phyloP scores from a whole-genome alignment of 257 asterid genomes.

The Anisodus tanguticus region DNA sequence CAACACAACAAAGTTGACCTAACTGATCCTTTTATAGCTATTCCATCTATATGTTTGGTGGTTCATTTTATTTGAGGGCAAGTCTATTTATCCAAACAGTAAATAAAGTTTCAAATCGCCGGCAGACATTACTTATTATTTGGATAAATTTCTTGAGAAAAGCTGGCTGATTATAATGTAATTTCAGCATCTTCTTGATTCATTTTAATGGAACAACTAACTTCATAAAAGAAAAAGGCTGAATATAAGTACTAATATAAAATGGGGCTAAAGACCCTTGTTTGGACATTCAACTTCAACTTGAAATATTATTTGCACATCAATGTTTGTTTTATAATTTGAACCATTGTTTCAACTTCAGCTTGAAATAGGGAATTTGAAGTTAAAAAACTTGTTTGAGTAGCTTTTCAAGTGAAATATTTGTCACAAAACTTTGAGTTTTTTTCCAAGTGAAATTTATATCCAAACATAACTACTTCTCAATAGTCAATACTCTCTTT shows the following conservation, averaged over 20 bases:
- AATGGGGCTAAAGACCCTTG: neutral
- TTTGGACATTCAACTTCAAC: conserved; percentile 17
- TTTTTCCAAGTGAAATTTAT: neutral
- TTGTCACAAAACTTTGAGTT: neutral
- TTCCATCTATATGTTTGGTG: neutral
- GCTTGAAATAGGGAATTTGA: neutral
- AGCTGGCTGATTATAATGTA: neutral
- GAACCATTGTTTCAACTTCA: neutral
- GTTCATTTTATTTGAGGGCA: neutral
- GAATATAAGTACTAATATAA: neutral
- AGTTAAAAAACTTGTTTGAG: conserved; percentile 7
- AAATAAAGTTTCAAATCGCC: neutral
- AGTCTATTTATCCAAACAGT: neutral
- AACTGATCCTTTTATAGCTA: neutral
- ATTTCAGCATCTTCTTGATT: no score
- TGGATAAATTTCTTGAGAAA: neutral
- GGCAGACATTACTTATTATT: neutral
- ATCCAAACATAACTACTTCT: neutral
- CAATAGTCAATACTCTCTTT: no score
- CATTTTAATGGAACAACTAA: no score
- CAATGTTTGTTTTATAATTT: neutral
- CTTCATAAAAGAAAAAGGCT: no score
- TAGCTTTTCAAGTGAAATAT: neutral
- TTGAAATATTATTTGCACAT: neutral
- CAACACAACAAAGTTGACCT: neutral